Base-by-base conservation (phyloP, 164 flowering plant species). In the Tinospora cordifolia region DNA sequence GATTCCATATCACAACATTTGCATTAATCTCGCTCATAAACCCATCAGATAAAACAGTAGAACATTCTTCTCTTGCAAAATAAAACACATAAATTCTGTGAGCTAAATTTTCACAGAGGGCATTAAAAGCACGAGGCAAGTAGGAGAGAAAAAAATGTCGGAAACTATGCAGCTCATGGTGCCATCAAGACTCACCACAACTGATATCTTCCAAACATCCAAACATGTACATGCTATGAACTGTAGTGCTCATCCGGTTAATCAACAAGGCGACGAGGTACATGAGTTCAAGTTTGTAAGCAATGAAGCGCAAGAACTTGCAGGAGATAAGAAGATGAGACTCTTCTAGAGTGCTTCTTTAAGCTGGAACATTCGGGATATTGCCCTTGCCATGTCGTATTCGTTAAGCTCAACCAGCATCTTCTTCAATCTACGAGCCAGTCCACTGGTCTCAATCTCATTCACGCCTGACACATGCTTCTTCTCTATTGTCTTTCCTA, bases 341-440 rank as follows among this genome's bases (percentile, higher is more conserved):
- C 44, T 44, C n/a, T 15, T 34, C 46, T 73, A 91, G 64, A 93
- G 72, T 10, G 98, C 97, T 76, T 94, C 98, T 77, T 79, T 89
- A 57, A 90, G 89, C 79, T 85, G 83, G 72, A 94, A 92, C 68
- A 87, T 79, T 78, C 85, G 86, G 17, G 81, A 79, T 15, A 92
- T 77, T 10, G 80, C 84, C 77, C 95, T 79, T 47, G 97, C 99
- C 71, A 79, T 79, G 69, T 94, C 98, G 75, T 94, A 90, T 72
- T 92, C 90, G 57, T 90, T 89, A 41, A 94, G 88, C 36, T 90
- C 93, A 60, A 89, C 97, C 15, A 92, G 83, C 88, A 94, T 88
- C 74, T 80, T 85, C 85, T 86, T 94, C 81, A 92, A 59, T 14
- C 96, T 75, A 36, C 96, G 92, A 24, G 92, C 99, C 72, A 94